Evolutionary conservation across 2,329 filamentous ascomycete genomes (phyloP).

Genomic region (Arachnomyces sp.): DNA sequence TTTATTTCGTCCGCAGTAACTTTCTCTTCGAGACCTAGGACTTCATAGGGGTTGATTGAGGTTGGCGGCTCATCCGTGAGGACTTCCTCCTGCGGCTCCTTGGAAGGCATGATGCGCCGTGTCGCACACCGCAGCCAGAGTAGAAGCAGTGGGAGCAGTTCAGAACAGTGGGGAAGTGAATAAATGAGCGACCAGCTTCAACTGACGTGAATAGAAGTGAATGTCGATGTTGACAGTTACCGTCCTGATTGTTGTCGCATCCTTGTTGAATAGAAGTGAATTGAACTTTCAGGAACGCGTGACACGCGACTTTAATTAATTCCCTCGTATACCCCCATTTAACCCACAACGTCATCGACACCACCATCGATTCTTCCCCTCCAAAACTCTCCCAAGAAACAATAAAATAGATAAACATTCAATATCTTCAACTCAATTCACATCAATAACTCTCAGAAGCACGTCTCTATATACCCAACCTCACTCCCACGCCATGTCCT

Average conservation of each 20-base stretch:
- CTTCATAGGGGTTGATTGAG: slow-evolving; percentile 66
- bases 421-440: background rate
- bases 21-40: slow-evolving; percentile 61
- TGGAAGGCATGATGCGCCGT: slow-evolving; percentile 6
- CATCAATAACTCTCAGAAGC: slow-evolving; percentile 8
- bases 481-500: slow-evolving; percentile 8
- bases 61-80: slow-evolving; percentile 55
- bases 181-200: no score
- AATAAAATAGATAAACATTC: background rate
- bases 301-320: no score
- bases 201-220: no score
- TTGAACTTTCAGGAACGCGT: no score
- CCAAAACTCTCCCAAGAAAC: background rate
- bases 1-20: slow-evolving; percentile 77
- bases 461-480: no score
- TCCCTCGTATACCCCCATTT: background rate
- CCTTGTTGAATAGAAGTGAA: no score
- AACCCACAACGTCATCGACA: background rate
- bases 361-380: background rate
- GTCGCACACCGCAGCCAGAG: background rate
- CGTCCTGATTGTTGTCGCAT: no score
- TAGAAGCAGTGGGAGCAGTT: background rate
- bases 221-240: no score
- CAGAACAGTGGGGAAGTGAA: background rate
- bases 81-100: slow-evolving; percentile 39